Evolutionary conservation across 352 stramenopile species (phyloP).

Genomic region (Phytophthora pinifolia): DNA sequence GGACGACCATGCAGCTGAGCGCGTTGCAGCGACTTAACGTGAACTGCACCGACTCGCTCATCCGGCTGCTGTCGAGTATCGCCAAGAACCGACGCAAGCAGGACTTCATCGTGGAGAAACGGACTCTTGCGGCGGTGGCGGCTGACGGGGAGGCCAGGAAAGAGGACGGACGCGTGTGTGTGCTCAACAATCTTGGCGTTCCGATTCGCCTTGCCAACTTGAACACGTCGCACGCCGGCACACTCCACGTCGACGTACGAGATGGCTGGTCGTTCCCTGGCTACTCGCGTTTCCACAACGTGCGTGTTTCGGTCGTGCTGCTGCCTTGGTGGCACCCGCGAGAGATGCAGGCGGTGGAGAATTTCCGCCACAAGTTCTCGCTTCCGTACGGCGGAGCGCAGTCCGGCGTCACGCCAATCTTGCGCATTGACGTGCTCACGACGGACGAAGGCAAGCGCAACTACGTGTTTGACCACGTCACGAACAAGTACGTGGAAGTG

Average conservation of each 20-base stretch:
- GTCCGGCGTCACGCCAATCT: constrained; percentile 84
- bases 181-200: constrained; percentile 89
- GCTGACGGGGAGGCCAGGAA: constrained; percentile 83
- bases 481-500: constrained; percentile 86
- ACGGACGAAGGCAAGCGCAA: constrained; percentile 74
- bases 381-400: constrained; percentile 83
- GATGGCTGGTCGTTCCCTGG: constrained; percentile 85
- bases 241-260: constrained; percentile 76
- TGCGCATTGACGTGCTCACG: constrained; percentile 74
- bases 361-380: constrained; percentile 78
- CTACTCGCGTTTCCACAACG: constrained; percentile 86
- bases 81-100: constrained; percentile 75
- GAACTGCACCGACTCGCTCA: constrained; percentile 84
- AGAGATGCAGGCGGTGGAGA: constrained; percentile 69
- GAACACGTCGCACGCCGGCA: constrained; percentile 83
- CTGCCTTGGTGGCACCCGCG: constrained; percentile 87
- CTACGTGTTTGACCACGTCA: constrained; percentile 85
- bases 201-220: constrained; percentile 88
- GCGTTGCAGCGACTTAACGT: constrained; percentile 86
- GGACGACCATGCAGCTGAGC: constrained; percentile 76
- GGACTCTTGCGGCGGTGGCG: constrained; percentile 71
- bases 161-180: constrained; percentile 80
- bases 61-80: constrained; percentile 79
- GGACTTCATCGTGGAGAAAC: constrained; percentile 72
- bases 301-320: constrained; percentile 79